A percentile compares a stretch with the other conserved stretches of the same genome.
Conservation (phyloP, 2,329 filamentous ascomycete genomes). For the Zasmidium angulare region DNA sequence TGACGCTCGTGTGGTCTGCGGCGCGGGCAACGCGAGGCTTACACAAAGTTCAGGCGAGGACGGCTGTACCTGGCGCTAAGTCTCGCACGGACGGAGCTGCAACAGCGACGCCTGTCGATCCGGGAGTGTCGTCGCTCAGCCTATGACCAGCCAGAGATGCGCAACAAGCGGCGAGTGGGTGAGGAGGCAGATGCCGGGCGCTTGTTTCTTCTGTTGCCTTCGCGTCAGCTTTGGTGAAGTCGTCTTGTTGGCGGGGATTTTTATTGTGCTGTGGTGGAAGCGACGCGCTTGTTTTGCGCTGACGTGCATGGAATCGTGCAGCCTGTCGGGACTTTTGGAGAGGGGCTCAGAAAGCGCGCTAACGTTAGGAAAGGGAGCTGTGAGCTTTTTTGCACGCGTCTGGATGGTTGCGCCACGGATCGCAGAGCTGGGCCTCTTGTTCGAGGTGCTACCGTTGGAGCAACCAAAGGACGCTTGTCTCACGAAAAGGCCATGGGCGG, state of each 20-base stretch:
- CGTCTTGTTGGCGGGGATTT: too few relatives aligned
- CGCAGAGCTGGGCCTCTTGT: background rate
- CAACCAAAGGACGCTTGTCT: background rate
- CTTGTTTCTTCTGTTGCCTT: too few relatives aligned
- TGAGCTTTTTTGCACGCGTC: background rate
- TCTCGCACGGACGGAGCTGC: background rate
- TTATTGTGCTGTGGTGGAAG: too few relatives aligned
- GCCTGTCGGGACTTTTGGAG: background rate
- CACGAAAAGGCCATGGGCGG: slow-evolving; percentile 1
- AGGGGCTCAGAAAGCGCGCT: background rate
- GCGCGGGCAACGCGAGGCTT: background rate
- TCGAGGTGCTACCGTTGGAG: background rate
- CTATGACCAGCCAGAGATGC: background rate
- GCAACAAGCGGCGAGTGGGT: background rate
- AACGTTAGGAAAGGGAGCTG: background rate
- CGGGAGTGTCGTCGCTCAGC: background rate
- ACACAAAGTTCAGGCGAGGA: slow-evolving; percentile 4
- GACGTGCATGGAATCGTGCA: background rate
- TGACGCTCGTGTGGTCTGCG: background rate
- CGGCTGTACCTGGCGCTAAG: slow-evolving; percentile 15
- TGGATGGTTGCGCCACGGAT: too few relatives aligned
- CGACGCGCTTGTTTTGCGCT: background rate
- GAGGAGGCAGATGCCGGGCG: too few relatives aligned
- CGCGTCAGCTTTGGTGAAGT: too few relatives aligned
- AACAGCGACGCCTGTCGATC: background rate